phyloP scores from a whole-genome alignment of 2,329 filamentous ascomycete genomes.

The Graphilbum sp. region DNA sequence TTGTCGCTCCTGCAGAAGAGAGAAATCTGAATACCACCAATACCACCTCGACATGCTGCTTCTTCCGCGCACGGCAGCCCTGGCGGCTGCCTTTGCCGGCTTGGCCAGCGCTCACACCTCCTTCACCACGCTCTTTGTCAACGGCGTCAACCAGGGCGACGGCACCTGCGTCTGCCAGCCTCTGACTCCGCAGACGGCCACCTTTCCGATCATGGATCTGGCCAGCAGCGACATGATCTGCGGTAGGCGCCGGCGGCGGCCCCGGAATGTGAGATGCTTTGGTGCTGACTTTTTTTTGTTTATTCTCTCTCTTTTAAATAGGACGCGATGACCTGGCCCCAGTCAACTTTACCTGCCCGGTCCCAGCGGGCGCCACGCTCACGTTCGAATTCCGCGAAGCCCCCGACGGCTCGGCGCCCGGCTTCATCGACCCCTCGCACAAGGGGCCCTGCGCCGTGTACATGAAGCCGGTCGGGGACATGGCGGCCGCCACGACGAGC shows the following conservation, averaged over 20 bases:
- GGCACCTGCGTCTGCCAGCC: slow-evolving; percentile 57
- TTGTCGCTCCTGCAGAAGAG: no score
- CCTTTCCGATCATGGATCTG: slow-evolving; percentile 40
- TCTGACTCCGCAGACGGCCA: slow-evolving; percentile 31
- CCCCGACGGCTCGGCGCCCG: slow-evolving; percentile 35
- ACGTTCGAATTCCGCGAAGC: slow-evolving; percentile 51
- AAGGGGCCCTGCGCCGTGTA: slow-evolving; percentile 59
- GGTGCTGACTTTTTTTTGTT: no score
- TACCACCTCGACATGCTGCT: no score
- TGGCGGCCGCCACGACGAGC: slow-evolving; percentile 31
- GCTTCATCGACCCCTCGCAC: slow-evolving; percentile 42
- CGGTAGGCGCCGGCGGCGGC: no score
- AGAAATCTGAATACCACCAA: no score
- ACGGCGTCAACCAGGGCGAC: slow-evolving; percentile 49
- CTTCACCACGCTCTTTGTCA: slow-evolving; percentile 47
- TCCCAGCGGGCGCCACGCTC: slow-evolving; percentile 34
- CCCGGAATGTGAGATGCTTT: no score
- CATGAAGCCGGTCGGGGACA: slow-evolving; percentile 50
- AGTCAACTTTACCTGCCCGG: slow-evolving; percentile 32
- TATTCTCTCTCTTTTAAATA: no score
- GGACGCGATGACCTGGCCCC: slow-evolving; percentile 26
- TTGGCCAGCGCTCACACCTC: slow-evolving; percentile 39
- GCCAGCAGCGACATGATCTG: slow-evolving; percentile 51
- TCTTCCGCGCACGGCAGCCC: no score
- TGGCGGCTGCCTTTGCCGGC: slow-evolving; percentile 14